Conservation (phyloP, 495 filamentous ascomycete genomes). For the Aspergillus sclerotiicarbonarius region DNA sequence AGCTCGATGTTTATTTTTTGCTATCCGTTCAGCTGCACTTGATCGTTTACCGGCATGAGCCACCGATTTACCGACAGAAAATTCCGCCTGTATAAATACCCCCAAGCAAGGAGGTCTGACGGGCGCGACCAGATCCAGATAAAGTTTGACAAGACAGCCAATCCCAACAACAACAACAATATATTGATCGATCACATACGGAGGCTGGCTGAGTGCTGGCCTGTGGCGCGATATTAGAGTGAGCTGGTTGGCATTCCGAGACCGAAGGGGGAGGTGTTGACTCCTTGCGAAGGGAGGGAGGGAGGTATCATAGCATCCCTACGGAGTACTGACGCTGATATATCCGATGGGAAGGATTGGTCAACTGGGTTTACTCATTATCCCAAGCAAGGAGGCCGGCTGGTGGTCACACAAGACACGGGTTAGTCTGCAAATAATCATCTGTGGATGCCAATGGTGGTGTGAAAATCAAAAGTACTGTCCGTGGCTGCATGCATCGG, state of each 20-base stretch:
- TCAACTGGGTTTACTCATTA: not conserved
- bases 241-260: not conserved
- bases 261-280: not conserved
- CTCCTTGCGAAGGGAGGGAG: not conserved
- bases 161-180: not conserved
- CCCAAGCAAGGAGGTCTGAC: not conserved
- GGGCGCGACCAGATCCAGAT: not conserved
- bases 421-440: not conserved
- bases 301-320: not conserved
- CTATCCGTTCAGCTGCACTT: too few relatives aligned
- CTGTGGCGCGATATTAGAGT: not conserved
- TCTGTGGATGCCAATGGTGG: not conserved
- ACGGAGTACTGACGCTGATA: not conserved
- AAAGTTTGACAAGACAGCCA: not conserved
- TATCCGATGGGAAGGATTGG: not conserved
- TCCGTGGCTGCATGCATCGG: not conserved
- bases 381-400: not conserved
- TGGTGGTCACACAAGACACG: not conserved
- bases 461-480: not conserved
- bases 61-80: not conserved
- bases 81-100: not conserved
- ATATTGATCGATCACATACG: not conserved
- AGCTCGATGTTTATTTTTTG: too few relatives aligned
- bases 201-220: not conserved
- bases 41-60: too few relatives aligned